Evolutionary conservation across 768 basidiomycete genomes (phyloP), one percentile per base, ranked within the genome.

Genomic region (Auricularia cornea): DNA sequence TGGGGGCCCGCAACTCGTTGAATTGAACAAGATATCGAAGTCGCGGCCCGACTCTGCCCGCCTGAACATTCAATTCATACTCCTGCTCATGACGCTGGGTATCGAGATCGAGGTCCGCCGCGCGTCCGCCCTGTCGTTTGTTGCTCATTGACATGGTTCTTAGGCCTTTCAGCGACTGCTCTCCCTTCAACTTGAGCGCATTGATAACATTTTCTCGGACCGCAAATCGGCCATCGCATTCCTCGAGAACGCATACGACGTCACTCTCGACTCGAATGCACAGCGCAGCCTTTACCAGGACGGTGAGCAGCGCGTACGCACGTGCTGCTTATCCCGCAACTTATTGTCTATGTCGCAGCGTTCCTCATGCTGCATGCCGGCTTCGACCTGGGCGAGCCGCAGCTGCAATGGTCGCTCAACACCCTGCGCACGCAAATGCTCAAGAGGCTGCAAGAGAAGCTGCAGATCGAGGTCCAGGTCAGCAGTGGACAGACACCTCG

Each of bases 301-400:
- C 20, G 20, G 51, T 52, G 51, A 52, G 51, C n/a, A n/a, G n/a
- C n/a, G n/a, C 51, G 16, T 52, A 52, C 20, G 26, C 16, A n/a
- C 51, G 51, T 52, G 6, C 51, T n/a, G 26, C 51, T 28, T 10
- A 10, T n/a, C 23, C 38, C 18, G 38, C 38, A 8, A 8, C 18
- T 40, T 40, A 40, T 18, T 52, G 51, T 26, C 40, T n/a, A 48
- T 38, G 16, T 5, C 30, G 20, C 30, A 71, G 70, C 69, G 3
- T 67, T 65, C 32, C 66, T 66, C 30, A 66, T 70, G 64, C 61
- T 71, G 3, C 63, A 66, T 3, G 69, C 68, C 4, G 69, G 69
- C 2, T 68, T 68, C 40, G 68, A 68, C 40, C 60, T 70, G 62
- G 52, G 61, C 32, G 70, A 71, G 56, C 70, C 70, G 10, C 68